Conservation (phyloP, 495 filamentous ascomycete genomes). For the Penicillium manginii region DNA sequence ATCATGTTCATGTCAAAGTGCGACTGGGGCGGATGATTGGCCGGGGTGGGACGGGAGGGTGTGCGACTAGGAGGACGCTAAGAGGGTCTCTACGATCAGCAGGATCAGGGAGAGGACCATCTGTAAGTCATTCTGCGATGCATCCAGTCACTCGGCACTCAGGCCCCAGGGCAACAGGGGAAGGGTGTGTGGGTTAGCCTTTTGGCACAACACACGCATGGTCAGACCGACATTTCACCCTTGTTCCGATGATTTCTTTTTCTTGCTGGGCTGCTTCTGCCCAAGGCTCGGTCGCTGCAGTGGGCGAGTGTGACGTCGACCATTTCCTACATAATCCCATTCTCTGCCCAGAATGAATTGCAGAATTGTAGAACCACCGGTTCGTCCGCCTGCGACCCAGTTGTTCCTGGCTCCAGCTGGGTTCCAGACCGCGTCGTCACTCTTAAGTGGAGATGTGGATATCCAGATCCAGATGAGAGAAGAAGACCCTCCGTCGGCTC, state of each 20-base stretch:
- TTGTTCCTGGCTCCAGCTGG: conserved; percentile 24
- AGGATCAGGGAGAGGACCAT: conserved; percentile 11
- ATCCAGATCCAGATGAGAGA: conserved; percentile 11
- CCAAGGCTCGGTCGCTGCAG: conserved; percentile 5
- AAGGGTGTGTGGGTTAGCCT: conserved; percentile 6
- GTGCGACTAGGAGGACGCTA: conserved; percentile 21
- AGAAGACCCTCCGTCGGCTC: conserved; percentile 18
- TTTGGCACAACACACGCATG: conserved; percentile 13
- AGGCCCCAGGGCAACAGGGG: conserved; percentile 1
- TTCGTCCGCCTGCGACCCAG: conserved; percentile 25
- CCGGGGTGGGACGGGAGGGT: conserved; percentile 19
- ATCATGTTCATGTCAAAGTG: conserved; percentile 19
- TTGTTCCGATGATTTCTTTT: not conserved
- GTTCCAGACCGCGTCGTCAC: conserved; percentile 23
- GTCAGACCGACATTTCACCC: conserved; percentile 30
- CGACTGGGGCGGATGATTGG: conserved; percentile 19
- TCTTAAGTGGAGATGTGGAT: conserved; percentile 20
- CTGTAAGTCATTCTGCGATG: conserved; percentile 24
- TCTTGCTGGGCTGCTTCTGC: not conserved
- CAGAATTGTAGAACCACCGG: conserved; percentile 19
- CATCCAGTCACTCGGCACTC: conserved; percentile 11
- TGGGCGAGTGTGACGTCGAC: conserved; percentile 22
- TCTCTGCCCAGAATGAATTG: conserved; percentile 13
- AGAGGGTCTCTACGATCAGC: conserved; percentile 22
- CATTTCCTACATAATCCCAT: conserved; percentile 22